These are phyloP conservation scores for Phytophthora capsici DNA, from an alignment of 352 stramenopile genomes.

Conservation along the genomic window DNA sequence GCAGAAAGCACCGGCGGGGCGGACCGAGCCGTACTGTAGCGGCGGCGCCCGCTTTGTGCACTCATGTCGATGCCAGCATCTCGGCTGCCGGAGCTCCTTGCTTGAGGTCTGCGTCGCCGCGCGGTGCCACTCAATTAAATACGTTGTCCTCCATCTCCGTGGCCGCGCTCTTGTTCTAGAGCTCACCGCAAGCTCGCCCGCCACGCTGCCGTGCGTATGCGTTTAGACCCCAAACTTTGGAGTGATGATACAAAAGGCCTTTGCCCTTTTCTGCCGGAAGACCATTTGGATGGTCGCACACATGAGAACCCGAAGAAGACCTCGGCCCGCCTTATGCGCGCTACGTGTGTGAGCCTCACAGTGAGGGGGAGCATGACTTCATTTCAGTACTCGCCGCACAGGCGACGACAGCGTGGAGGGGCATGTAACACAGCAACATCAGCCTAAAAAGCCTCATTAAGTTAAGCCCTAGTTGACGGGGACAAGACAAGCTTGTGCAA, in stretches of 20 bases:
- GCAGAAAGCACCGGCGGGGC: conserved; percentile 19
- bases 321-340: conserved; percentile 9
- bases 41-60: conserved; percentile 7
- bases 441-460: too few species aligned
- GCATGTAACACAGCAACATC: background rate
- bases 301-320: conserved; percentile 6
- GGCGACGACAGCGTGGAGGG: background rate
- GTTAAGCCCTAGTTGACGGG: too few species aligned
- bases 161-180: conserved; percentile 36
- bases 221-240: too few species aligned
- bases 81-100: background rate
- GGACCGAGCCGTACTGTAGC: conserved; percentile 20
- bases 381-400: conserved; percentile 5
- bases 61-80: conserved; percentile 7
- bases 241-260: too few species aligned
- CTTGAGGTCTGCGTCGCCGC: conserved; percentile 1
- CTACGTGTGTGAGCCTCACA: background rate
- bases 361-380: background rate
- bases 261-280: conserved; percentile 26
- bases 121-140: conserved; percentile 3
- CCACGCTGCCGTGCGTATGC: background rate
- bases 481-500: background rate
- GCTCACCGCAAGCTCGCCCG: conserved; percentile 1
- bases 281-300: conserved; percentile 24
- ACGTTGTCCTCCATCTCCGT: conserved; percentile 21